A percentile compares a stretch with the other conserved stretches of the same genome.
Evolutionary conservation across 192 early-diverging fungal species (phyloP).

Genomic region (Backusella psychrophila): DNA sequence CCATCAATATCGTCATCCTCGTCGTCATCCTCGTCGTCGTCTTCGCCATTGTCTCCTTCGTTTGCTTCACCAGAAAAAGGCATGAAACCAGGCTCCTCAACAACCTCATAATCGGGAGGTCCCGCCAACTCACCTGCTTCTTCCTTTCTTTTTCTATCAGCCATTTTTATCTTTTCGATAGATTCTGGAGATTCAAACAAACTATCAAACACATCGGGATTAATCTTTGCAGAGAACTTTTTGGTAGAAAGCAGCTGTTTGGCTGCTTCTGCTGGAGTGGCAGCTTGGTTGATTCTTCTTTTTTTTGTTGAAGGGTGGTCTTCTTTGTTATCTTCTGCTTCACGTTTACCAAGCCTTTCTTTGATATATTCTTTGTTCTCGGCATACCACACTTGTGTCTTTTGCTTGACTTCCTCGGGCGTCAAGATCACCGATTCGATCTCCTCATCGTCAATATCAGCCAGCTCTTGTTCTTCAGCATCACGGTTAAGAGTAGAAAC

Average conservation of each 20-base stretch:
- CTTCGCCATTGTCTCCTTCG: conserved; percentile 8
- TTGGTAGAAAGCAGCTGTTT: conserved; percentile 71
- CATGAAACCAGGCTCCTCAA: conserved; percentile 29
- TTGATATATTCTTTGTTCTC: too few species aligned
- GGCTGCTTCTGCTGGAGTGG: conserved; percentile 80
- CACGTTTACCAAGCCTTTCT: conserved; percentile 53
- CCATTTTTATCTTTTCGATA: too few species aligned
- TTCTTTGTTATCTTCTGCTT: conserved; percentile 55
- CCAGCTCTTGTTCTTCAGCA: too few species aligned
- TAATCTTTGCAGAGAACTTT: conserved; percentile 88
- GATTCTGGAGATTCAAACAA: conserved; percentile 47
- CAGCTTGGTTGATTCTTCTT: conserved; percentile 31
- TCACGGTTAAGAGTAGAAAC: too few species aligned
- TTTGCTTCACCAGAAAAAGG: conserved; percentile 39
- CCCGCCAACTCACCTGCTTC: conserved; percentile 24
- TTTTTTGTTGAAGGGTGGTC: conserved; percentile 30
- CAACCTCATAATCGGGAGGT: conserved; percentile 26
- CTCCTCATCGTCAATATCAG: too few species aligned
- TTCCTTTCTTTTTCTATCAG: conserved; percentile 30
- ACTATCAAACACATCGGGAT: conserved; percentile 75
- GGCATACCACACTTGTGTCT: too few species aligned
- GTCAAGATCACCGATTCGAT: too few species aligned
- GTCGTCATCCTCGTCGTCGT: conserved; percentile 14
- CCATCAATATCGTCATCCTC: conserved; percentile 9
- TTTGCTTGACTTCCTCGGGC: conserved; percentile 46